These are phyloP conservation scores for Oenanthe javanica DNA, from an alignment of 140 eudicot species.

Conservation along the genomic window DNA sequence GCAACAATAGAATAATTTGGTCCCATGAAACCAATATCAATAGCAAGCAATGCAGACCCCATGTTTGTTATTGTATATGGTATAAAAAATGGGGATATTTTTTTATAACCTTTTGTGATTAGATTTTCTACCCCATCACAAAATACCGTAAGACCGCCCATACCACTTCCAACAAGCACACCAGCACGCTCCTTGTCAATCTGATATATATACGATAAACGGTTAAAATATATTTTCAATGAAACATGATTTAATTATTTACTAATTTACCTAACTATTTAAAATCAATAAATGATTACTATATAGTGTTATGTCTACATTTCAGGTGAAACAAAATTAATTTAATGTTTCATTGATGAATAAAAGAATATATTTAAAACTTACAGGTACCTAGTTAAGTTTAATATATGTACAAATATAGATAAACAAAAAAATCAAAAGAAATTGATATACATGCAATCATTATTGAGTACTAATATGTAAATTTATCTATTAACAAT, in stretches of 20 bases:
- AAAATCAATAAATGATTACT: not conserved
- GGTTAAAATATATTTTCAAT: not conserved
- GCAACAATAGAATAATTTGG: constrained; percentile 52
- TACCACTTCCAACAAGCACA: constrained; percentile 89
- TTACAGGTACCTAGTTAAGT: no score
- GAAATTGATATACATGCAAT: not conserved
- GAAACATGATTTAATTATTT: not conserved
- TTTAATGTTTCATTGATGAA: no score
- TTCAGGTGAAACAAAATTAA: no score
- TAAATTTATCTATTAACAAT: no score
- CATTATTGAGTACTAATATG: not conserved
- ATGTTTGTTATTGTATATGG: constrained; percentile 89
- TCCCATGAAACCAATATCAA: constrained; percentile 73
- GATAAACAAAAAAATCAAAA: not conserved
- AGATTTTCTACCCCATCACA: constrained; percentile 84
- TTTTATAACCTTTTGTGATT: constrained; percentile 66
- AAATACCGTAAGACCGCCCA: constrained; percentile 88
- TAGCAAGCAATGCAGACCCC: constrained; percentile 84
- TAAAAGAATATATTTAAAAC: no score
- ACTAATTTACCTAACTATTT: constrained; percentile 5
- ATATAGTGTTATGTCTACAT: no score
- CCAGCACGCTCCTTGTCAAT: constrained; percentile 89
- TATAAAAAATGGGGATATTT: constrained; percentile 87
- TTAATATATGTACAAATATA: not conserved
- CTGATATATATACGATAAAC: constrained; percentile 23